phyloP scores from a whole-genome alignment of 2,329 filamentous ascomycete genomes.

The Diaporthe citriasiana region DNA sequence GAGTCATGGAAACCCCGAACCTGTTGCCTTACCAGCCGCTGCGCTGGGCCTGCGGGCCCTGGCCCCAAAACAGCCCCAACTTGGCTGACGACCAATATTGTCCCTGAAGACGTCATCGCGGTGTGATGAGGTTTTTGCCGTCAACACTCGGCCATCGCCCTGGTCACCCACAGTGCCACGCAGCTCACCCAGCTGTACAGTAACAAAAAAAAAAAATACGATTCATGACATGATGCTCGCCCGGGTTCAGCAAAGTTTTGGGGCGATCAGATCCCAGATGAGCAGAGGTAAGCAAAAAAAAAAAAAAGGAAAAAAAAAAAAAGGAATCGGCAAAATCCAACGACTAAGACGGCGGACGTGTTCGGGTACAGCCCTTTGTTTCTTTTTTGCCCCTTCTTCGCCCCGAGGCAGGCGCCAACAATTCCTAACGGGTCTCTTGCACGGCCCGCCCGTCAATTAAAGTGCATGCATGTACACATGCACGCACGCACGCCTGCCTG shows the following conservation, averaged over 20 bases:
- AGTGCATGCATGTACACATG: constrained; percentile 7
- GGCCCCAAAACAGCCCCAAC: constrained; percentile 8
- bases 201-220: neutral
- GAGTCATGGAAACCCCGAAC: constrained; percentile 23
- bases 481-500: neutral
- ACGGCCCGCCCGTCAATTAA: constrained; percentile 17
- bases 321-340: neutral
- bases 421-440: neutral
- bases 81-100: constrained; percentile 9
- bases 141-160: neutral
- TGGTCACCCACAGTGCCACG: neutral
- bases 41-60: neutral
- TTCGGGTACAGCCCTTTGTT: neutral
- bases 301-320: neutral
- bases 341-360: constrained; percentile 9
- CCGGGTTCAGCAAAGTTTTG: constrained; percentile 20
- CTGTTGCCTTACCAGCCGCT: constrained; percentile 5
- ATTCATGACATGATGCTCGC: neutral
- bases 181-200: neutral
- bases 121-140: neutral
- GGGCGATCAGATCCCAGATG: constrained; percentile 6
- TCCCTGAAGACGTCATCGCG: constrained; percentile 25
- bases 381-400: neutral
- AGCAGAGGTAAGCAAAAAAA: neutral
- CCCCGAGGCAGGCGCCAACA: neutral